phyloP scores from a whole-genome alignment of 1,139 yeast genomes.

The Pneumocystis canis region DNA sequence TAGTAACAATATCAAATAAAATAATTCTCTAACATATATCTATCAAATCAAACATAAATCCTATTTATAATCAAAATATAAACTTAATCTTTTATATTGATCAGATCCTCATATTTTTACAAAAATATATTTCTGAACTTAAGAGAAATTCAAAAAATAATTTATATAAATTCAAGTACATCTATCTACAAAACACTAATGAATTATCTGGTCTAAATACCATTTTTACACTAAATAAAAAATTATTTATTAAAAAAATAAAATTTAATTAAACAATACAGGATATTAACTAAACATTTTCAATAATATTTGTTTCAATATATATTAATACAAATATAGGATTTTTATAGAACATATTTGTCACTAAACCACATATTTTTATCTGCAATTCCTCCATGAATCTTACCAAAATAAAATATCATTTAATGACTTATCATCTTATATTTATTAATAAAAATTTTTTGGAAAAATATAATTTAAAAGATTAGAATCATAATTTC shows the following conservation, averaged over 20 bases:
- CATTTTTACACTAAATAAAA: slow-evolving; percentile 14
- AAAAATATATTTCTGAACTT: slow-evolving; percentile 60
- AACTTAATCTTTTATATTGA: slow-evolving; percentile 40
- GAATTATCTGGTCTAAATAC: slow-evolving; percentile 29
- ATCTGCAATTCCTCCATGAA: slow-evolving; percentile 34
- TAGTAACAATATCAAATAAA: neutral
- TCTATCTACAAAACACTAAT: slow-evolving; percentile 37
- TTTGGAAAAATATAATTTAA: slow-evolving; percentile 22
- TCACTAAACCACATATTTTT: slow-evolving; percentile 41
- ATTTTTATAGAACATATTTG: slow-evolving; percentile 53
- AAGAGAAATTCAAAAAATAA: slow-evolving; percentile 42
- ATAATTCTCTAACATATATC: too few species aligned
- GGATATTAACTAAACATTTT: slow-evolving; percentile 87
- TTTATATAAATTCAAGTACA: slow-evolving; percentile 75
- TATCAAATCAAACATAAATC: slow-evolving; percentile 14
- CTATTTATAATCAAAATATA: slow-evolving; percentile 19
- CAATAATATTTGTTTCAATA: slow-evolving; percentile 30
- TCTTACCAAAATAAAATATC: slow-evolving; percentile 33
- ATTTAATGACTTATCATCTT: slow-evolving; percentile 36
- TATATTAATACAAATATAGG: neutral
- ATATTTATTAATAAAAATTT: neutral
- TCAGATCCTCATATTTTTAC: slow-evolving; percentile 62
- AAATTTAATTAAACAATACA: slow-evolving; percentile 55
- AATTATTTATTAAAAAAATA: neutral
- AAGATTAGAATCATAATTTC: slow-evolving; percentile 89